Base-by-base conservation (phyloP, 2,329 filamentous ascomycete species). In the Corniculantispora saksenae region DNA sequence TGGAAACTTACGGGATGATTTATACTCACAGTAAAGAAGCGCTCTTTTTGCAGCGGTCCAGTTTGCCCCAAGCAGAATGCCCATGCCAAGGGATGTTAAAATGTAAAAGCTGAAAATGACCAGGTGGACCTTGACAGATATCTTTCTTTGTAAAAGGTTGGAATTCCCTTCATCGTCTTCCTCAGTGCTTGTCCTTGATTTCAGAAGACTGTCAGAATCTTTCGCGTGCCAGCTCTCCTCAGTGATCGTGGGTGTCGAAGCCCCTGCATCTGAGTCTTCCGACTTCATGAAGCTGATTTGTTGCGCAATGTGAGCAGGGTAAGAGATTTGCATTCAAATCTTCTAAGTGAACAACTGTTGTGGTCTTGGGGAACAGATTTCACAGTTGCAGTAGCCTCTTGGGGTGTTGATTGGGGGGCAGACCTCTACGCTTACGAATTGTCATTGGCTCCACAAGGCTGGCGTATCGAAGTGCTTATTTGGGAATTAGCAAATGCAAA, bases 61-160 rank as follows among this genome's bases (percentile, higher is more conserved):
- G 19, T 23, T 47, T n/a, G 47, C 29, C 7, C 21, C 47, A 12
- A 65, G 56, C 4, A 65, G n/a, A 12, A 54, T 21, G 7, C 47
- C 63, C 63, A 65, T 47, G 50, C 21, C 47, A 9, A 60, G 32
- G 23, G 60, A 17, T 1, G 55, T 61, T 25, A 53, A 29, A 23
- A 60, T 21, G 21, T 61, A 65, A 17, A 65, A 60, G 63, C 48
- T 35, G 29, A 65, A 65, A 9, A 65, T 61, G 6, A 17, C 48
- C 43, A 60, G 17, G 23, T 65, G 63, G 17, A 48, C 7, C 27
- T 47, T 47, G 38, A 48, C 21, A 9, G 51, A n/a, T 4, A 56
- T 25, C 6, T 17, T 25, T 25, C 13, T 23, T 10, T 56, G 61
- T 17, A 54, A 32, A 19, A 55, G 25, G 13, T 15, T 3, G 9